Percentiles rank a stretch among this genome's conserved stretches.
Evolutionary conservation across 352 stramenopile species (phyloP).

Genomic region (Phytophthora fragariae): DNA sequence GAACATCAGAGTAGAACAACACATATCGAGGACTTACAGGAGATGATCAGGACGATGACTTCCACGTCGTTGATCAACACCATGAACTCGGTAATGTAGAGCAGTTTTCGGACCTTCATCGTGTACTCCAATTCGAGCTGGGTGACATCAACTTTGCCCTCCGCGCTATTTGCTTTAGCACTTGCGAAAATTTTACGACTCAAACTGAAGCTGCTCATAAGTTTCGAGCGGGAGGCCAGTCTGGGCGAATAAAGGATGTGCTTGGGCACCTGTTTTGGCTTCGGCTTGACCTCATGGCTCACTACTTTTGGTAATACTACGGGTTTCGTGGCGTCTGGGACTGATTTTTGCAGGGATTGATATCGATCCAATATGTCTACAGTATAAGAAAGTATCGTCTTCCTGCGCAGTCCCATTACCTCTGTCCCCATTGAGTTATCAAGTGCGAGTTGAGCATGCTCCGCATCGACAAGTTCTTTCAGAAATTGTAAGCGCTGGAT

Average conservation of each 20-base stretch:
- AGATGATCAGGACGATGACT: constrained; percentile 25
- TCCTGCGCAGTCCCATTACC: neutral
- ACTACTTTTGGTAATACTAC: neutral
- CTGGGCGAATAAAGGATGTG: neutral
- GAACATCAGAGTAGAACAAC: too few relatives aligned
- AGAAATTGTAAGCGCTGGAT: constrained; percentile 10
- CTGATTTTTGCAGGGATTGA: neutral
- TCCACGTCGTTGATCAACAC: constrained; percentile 34
- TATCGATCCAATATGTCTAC: neutral
- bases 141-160: neutral
- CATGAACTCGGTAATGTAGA: constrained; percentile 31
- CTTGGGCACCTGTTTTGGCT: neutral
- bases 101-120: neutral
- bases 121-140: constrained; percentile 17
- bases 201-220: neutral
- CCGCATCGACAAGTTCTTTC: neutral
- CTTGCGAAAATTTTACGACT: neutral
- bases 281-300: neutral
- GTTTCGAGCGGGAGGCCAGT: neutral
- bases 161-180: neutral
- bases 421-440: neutral
- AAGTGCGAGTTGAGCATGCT: neutral
- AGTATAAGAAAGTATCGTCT: neutral
- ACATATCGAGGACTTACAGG: constrained; percentile 16
- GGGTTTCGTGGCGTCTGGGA: neutral